phyloP scores from a whole-genome alignment of 495 filamentous ascomycete species.

The Thermothielavioides terrestris region DNA sequence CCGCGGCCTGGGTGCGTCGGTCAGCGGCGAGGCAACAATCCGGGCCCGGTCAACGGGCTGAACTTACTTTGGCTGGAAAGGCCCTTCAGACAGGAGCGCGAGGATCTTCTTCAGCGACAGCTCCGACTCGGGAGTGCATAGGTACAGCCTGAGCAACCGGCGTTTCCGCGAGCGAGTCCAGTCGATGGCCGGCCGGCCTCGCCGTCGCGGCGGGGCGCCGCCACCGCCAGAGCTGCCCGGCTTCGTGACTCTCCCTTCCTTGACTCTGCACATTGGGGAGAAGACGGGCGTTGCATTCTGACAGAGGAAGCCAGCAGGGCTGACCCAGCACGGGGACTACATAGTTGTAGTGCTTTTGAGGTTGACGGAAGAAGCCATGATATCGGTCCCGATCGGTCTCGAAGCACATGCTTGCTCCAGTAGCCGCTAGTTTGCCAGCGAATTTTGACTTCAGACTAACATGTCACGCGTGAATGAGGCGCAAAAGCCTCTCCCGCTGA shows the following conservation, averaged over 20 bases:
- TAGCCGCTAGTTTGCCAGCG: too few relatives aligned
- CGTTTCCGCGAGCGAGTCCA: constrained; percentile 11
- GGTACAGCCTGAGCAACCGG: constrained; percentile 11
- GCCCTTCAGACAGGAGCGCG: constrained; percentile 7
- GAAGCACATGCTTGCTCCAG: too few relatives aligned
- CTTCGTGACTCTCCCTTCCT: constrained; percentile 9
- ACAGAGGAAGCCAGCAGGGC: too few relatives aligned
- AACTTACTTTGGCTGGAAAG: constrained; percentile 13
- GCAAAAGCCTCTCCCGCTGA: not conserved
- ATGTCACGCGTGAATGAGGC: not conserved
- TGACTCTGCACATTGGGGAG: not conserved
- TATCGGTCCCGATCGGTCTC: constrained; percentile 1
- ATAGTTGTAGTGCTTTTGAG: not conserved
- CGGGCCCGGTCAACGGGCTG: not conserved
- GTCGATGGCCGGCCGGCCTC: constrained; percentile 12
- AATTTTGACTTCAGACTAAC: too few relatives aligned
- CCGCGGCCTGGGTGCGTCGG: constrained; percentile 1
- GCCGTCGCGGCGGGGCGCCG: constrained; percentile 1
- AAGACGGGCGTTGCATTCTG: not conserved
- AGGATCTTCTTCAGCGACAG: constrained; percentile 14
- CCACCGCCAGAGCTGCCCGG: not conserved
- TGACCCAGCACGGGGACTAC: not conserved
- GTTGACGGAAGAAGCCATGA: not conserved
- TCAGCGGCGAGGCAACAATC: not conserved
- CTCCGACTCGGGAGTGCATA: constrained; percentile 14